Conservation (phyloP, 495 filamentous ascomycete genomes). For the Aspergillus leporis region DNA sequence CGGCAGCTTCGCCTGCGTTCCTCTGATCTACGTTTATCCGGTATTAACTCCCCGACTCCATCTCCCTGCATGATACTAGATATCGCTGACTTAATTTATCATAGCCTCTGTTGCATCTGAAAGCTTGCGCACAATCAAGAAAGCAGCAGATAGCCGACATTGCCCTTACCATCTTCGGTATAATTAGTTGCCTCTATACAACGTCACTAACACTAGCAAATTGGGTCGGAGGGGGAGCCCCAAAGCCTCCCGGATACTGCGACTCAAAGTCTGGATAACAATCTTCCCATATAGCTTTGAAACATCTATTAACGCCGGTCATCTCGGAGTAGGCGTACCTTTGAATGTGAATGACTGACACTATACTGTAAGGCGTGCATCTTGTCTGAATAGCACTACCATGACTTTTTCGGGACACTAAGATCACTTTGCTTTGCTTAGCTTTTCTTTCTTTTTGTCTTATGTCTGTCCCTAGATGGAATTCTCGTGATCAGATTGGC, state of each 20-base stretch:
- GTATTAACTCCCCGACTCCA: constrained; percentile 54
- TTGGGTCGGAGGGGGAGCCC: constrained; percentile 61
- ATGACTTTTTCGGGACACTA: background rate
- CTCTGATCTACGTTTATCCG: constrained; percentile 95
- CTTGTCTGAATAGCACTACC: background rate
- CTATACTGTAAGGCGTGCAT: constrained; percentile 11
- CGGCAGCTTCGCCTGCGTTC: constrained; percentile 96
- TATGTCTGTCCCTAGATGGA: background rate
- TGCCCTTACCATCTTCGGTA: constrained; percentile 73
- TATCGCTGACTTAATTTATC: constrained; percentile 13
- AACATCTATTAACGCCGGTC: constrained; percentile 7
- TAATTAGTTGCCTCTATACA: constrained; percentile 86
- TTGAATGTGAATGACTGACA: constrained; percentile 18
- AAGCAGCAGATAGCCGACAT: constrained; percentile 70
- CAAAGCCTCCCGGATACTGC: constrained; percentile 59
- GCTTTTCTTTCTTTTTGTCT: background rate
- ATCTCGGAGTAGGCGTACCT: background rate
- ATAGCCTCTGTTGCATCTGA: constrained; percentile 85
- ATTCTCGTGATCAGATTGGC: background rate
- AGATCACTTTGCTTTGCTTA: background rate
- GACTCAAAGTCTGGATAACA: constrained; percentile 37
- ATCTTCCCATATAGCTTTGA: background rate
- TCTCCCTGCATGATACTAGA: background rate
- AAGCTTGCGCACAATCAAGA: constrained; percentile 66
- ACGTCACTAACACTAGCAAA: constrained; percentile 79